These are phyloP conservation scores for Crotalaria pallida DNA, from an alignment of 306 rosid genomes.

Conservation along the genomic window DNA sequence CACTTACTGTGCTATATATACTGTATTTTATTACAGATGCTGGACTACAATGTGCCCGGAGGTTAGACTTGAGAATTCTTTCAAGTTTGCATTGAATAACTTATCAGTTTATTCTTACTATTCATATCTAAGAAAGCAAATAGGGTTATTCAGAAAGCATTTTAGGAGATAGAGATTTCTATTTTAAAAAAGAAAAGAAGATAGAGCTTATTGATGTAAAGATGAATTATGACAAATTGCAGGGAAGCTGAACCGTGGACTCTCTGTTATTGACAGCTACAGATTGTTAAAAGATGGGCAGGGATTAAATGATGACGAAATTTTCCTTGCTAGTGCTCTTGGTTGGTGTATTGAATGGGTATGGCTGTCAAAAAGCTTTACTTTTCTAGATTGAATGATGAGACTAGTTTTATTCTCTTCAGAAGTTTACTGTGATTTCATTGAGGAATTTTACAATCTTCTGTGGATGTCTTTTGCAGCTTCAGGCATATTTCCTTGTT, in stretches of 20 bases:
- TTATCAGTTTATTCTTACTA: background rate
- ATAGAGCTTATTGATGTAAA: conserved; percentile 11
- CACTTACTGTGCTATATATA: conserved; percentile 8
- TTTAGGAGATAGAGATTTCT: background rate
- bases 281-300: conserved; percentile 44
- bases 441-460: background rate
- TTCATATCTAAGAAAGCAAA: background rate
- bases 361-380: background rate
- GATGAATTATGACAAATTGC: conserved; percentile 16
- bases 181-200: background rate
- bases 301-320: conserved; percentile 42
- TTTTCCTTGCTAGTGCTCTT: conserved; percentile 52
- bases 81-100: conserved; percentile 8
- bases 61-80: conserved; percentile 39
- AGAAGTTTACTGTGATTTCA: background rate
- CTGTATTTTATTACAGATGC: conserved; percentile 42
- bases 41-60: conserved; percentile 95
- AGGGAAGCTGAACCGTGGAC: conserved; percentile 62
- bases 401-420: background rate
- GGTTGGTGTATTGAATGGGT: conserved; percentile 75
- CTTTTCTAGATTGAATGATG: background rate
- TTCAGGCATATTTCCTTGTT: conserved; percentile 59
- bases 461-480: conserved; percentile 40
- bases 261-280: conserved; percentile 56
- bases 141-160: background rate